Percentiles rank a stretch among this genome's conserved stretches.
Conservation (phyloP, 306 rosid species). For the Lotus japonicus region DNA sequence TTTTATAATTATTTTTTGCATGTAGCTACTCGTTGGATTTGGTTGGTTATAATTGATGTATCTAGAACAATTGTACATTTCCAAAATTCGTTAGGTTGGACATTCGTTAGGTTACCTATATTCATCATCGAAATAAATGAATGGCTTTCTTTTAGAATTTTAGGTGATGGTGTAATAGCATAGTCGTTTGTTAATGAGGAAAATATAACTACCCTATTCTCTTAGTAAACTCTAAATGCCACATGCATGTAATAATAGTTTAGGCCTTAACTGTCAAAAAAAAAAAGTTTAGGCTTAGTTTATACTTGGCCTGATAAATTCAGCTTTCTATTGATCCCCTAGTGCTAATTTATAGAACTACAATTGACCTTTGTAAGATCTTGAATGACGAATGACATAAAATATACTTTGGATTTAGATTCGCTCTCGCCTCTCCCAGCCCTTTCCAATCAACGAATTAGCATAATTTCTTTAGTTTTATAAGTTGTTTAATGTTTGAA, state of each 20-base stretch:
- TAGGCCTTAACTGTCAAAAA: no score
- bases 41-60: neutral
- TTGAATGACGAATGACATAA: neutral
- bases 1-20: neutral
- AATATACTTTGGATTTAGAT: neutral
- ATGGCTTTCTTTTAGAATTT: neutral
- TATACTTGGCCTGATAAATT: neutral
- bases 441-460: no score
- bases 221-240: neutral
- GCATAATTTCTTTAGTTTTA: no score
- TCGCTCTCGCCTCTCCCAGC: no score
- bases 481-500: no score
- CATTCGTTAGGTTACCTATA: neutral
- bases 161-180: neutral
- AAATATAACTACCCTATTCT: neutral
- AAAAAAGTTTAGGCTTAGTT: no score
- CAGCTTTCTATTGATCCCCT: neutral
- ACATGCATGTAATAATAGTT: neutral
- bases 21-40: neutral
- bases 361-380: neutral
- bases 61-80: neutral
- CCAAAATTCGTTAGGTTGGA: neutral
- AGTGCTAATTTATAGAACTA: neutral
- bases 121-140: neutral
- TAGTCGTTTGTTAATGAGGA: neutral